Evolutionary conservation across 2,329 filamentous ascomycete species (phyloP), one percentile per base, ranked within the genome.

Genomic region (Colletotrichum horii): DNA sequence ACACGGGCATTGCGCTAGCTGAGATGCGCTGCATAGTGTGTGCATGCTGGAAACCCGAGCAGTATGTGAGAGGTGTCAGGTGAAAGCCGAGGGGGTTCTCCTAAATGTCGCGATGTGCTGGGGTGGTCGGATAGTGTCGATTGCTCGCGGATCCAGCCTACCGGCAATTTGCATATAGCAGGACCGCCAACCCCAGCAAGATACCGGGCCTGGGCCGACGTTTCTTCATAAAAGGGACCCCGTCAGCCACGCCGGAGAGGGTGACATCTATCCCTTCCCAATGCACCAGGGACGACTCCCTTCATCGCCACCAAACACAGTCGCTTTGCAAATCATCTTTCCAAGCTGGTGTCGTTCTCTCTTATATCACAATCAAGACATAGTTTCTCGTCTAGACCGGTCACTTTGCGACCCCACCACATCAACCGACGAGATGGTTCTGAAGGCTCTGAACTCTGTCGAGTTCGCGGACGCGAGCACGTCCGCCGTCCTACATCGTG

Each of bases 401-500:
- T 11, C 14, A 11, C 22, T 19, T n/a, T 38, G n/a, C 26, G 11
- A 19, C 22, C 28, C n/a, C 52, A 16, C 12, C 52, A 28, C 22
- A 38, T 38, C 66, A 28, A 16, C 66, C 14, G 4, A 52, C 22
- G 22, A 55, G 19, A 69, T 74, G 70, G 64, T 60, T 36, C 43
- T 34, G n/a, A 73, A 38, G 52, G 32, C 70, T 14, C 38, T 68
- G 7, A 48, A 76, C 60, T 56, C 64, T 32, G 28, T 34, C 14
- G 70, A 64, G 26, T 58, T 52, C 26, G 56, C 19, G 16, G 64
- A 65, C 36, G 70, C 43, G 22, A 74, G 58, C 58, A 34, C 69
- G 19, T 73, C 68, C 8, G 52, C 72, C n/a, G 65, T 77, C n/a
- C 64, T 77, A n/a, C 69, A 73, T 30, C 73, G 68, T 28, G 34